Percentiles rank a stretch among this genome's conserved stretches.
phyloP scores from a whole-genome alignment of 495 filamentous ascomycete species.

The Lasiosphaeria ovina region DNA sequence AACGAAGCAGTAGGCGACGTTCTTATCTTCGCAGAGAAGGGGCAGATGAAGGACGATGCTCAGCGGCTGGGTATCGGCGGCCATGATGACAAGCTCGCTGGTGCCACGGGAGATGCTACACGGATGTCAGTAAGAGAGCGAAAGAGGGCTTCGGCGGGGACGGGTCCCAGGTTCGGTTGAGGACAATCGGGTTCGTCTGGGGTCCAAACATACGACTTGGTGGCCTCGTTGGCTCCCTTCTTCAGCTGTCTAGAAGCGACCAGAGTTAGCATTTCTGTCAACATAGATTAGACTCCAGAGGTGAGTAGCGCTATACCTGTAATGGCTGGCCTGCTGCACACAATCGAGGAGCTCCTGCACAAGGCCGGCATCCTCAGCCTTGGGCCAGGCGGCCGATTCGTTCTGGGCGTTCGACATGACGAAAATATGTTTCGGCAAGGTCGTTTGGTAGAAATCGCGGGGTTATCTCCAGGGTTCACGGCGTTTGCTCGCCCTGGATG shows the following conservation, averaged over 20 bases:
- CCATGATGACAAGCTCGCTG: constrained; percentile 82
- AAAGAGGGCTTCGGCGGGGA: background rate
- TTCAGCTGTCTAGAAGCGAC: constrained; percentile 62
- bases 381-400: constrained; percentile 73
- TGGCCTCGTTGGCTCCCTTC: constrained; percentile 72
- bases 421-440: constrained; percentile 10
- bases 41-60: constrained; percentile 91
- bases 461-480: constrained; percentile 31
- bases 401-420: constrained; percentile 49
- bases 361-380: constrained; percentile 74
- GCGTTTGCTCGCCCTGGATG: constrained; percentile 33
- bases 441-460: background rate
- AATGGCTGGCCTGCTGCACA: constrained; percentile 81
- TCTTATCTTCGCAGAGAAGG: constrained; percentile 63
- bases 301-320: constrained; percentile 51
- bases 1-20: constrained; percentile 64
- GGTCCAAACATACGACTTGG: constrained; percentile 58
- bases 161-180: background rate
- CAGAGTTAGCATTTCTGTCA: background rate
- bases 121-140: background rate
- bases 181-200: no score
- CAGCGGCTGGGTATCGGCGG: constrained; percentile 82
- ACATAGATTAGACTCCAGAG: background rate
- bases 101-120: constrained; percentile 73
- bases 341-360: constrained; percentile 80